Evolutionary conservation across 2,329 filamentous ascomycete species (phyloP), one percentile per base, ranked within the genome.

Genomic region (Hymenoscyphus infarciens): DNA sequence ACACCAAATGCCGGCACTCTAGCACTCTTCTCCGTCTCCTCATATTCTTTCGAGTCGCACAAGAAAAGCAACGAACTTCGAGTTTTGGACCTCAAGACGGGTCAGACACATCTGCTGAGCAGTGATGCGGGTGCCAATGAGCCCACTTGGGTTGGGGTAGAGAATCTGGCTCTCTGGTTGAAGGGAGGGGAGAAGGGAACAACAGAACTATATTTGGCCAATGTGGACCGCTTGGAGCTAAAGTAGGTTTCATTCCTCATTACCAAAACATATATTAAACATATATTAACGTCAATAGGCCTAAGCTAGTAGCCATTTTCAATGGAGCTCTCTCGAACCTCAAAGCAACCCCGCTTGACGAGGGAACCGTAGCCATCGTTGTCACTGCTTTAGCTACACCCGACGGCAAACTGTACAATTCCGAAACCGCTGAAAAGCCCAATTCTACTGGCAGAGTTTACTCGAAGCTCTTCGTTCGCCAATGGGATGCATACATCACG

Each of bases 1-100:
- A 75, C 85, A 0, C 90, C 90, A n/a, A 94, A 92, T 74, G 74
- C 83, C 59, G 89, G 88, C 53, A 85, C 83, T 60, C 79, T 83
- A 63, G 80, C 88, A 56, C 76, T 92, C 31, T 92, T 88, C 72
- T 86, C 85, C 52, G 83, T 87, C 16, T 90, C 89, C 0, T 86
- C 87, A 1, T 97, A 96, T 75, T 93, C 87, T 5, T 97, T 97
- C 75, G 81, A 89, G 45, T 82, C 84, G 0, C 91, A 96, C 73
- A 81, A 81, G 56, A 89, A 88, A 73, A 83, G 82, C 5, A 82
- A 80, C 64, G 87, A 92, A 77, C 87, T 89, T 68, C 84, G 87
- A 19, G 75, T 94, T 29, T 78, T 97, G 49, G 86, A 94, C 68
- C 81, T 92, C 63, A 78, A 82, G 55, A 85, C 83, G 7, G 87